Evolutionary conservation across 1,139 yeast species (phyloP), one percentile per base, ranked within the genome.

Genomic region (Yamadazyma atmosphaerica): DNA sequence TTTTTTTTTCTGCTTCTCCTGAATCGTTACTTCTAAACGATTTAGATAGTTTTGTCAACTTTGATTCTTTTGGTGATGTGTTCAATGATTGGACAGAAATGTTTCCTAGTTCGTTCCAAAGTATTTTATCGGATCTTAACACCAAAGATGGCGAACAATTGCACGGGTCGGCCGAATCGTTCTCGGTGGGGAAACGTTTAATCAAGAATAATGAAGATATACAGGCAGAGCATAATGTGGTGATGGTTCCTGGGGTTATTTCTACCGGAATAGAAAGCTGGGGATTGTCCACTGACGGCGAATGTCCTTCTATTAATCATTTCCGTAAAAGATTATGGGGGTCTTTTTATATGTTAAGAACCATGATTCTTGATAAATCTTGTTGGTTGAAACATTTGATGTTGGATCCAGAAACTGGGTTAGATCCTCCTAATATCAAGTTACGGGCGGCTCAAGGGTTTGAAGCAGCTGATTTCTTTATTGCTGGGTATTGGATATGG

Each of bases 401-500:
- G 85, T 69, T 92, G 32, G 98, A 94, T 59, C 83, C 88, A 0
- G 82, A 79, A 43, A 90, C 98, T 0, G 98, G 98, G 0, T 65
- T 92, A 31, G 98, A 92, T 58, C 98, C 98, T 0, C 84, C 86
- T 0, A 77, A 84, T 37, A 76, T 86, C 51, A 84, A 74, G 48
- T 58, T 92, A 26, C 69, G 98, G 42, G 95, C 98, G 0, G 94
- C 96, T 0, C 96, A 87, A 57, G 98, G 98, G 0, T 87, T 92
- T 62, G 98, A 92, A 52, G 95, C 98, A 1, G 94, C 96, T 0
- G 98, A 92, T 63, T 92, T 89, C 62, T 92, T 92, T 56, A 81
- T 92, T 61, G 88, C 98, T 4, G 98, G 98, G 0, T 92, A 92
- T 62, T 92, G 98, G 98, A 87, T 92, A 52, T 92, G 98, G 98